phyloP scores from a whole-genome alignment of 1,284 basidiomycete species.

The Leccinum insigne region DNA sequence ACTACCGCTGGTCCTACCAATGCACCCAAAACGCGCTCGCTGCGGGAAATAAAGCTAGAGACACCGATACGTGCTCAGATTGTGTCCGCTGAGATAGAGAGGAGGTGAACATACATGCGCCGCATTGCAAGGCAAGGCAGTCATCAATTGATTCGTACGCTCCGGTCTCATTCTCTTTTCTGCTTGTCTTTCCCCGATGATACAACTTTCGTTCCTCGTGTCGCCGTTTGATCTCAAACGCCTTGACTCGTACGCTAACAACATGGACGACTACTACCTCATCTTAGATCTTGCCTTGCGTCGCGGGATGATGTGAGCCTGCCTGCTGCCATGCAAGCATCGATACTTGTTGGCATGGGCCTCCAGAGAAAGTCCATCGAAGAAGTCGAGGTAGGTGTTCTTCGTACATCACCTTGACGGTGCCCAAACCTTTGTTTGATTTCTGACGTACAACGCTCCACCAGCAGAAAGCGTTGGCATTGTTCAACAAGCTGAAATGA shows the following conservation, averaged over 20 bases:
- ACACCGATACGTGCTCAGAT: constrained; percentile 77
- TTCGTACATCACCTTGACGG: not conserved
- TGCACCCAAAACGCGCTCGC: constrained; percentile 68
- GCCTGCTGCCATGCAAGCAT: constrained; percentile 79
- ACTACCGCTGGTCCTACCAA: constrained; percentile 42
- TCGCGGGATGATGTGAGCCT: constrained; percentile 67
- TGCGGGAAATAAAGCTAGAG: constrained; percentile 95
- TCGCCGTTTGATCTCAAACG: constrained; percentile 97
- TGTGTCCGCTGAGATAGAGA: too few species aligned
- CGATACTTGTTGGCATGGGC: constrained; percentile 88
- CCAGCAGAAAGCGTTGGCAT: constrained; percentile 74
- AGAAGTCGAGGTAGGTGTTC: constrained; percentile 70
- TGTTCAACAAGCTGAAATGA: constrained; percentile 92
- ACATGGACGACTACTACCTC: constrained; percentile 96
- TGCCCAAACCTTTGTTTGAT: constrained; percentile 2
- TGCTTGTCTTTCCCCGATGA: not conserved
- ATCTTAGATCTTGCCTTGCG: constrained; percentile 85
- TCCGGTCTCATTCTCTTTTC: not conserved
- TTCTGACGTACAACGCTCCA: constrained; percentile 4
- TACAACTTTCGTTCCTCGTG: constrained; percentile 50
- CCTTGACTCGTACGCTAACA: constrained; percentile 93
- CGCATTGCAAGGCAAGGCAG: constrained; percentile 36
- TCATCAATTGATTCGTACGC: constrained; percentile 10
- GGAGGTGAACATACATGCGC: too few species aligned
- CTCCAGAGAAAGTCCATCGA: constrained; percentile 92